These are phyloP conservation scores for Acer yangbiense DNA, from an alignment of 345 rosid species.

Conservation along the genomic window DNA sequence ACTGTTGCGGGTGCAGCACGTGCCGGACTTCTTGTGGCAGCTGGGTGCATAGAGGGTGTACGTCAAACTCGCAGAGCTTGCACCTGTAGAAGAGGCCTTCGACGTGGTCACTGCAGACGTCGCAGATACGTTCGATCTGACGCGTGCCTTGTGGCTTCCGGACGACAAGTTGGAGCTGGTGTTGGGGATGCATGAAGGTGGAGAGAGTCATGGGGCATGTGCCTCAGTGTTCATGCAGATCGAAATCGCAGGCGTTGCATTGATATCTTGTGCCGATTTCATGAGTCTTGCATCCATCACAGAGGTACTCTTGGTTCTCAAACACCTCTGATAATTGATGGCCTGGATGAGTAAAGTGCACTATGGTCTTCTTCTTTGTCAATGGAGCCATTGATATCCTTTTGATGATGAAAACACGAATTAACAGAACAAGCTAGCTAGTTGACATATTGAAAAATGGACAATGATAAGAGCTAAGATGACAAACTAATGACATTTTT, in stretches of 20 bases:
- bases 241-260: constrained; percentile 35
- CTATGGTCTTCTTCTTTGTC: neutral
- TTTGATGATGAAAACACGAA: neutral
- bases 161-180: constrained; percentile 29
- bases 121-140: constrained; percentile 29
- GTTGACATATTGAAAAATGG: neutral
- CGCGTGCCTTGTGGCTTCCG: constrained; percentile 25
- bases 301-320: constrained; percentile 25
- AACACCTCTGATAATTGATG: constrained; percentile 33
- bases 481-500: neutral
- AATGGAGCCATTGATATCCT: neutral
- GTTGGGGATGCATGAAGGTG: constrained; percentile 37
- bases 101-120: constrained; percentile 34
- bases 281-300: constrained; percentile 38
- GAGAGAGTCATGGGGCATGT: constrained; percentile 34
- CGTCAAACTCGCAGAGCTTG: constrained; percentile 39
- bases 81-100: constrained; percentile 44
- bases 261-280: constrained; percentile 36
- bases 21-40: constrained; percentile 33
- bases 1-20: constrained; percentile 37
- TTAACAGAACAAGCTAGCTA: neutral
- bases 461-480: neutral
- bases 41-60: constrained; percentile 41
- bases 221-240: constrained; percentile 47
- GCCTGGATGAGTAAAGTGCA: constrained; percentile 35